Conservation (phyloP, 1,139 yeast species). For the Debaryomyces nepalensis region DNA sequence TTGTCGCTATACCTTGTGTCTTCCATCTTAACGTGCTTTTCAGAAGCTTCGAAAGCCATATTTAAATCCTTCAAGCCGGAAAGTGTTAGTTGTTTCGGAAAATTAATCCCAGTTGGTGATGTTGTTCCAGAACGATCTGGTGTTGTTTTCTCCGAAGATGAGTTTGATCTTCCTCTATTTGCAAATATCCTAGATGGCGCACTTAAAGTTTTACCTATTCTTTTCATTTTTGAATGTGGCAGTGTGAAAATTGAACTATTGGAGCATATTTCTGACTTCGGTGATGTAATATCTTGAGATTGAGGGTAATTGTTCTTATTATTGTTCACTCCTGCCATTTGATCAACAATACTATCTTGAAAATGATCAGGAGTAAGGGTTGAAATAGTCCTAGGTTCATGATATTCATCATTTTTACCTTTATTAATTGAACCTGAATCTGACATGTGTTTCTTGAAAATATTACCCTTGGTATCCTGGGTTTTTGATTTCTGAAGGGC, state of each 20-base stretch:
- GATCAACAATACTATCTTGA: conserved; percentile 18
- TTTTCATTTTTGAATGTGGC: conserved; percentile 24
- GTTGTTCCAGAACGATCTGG: conserved; percentile 5
- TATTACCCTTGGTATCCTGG: too few species aligned
- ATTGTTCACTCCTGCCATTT: conserved; percentile 14
- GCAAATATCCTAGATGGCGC: conserved; percentile 26
- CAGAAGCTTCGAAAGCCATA: conserved; percentile 40
- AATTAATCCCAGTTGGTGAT: conserved; percentile 19
- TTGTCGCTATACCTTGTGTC: conserved; percentile 28
- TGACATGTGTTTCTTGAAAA: neutral
- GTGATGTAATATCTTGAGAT: neutral
- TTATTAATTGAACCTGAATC: too few species aligned
- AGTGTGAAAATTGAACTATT: conserved; percentile 16
- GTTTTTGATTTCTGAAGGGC: conserved; percentile 6
- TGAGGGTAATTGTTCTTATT: neutral
- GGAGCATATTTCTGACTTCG: neutral
- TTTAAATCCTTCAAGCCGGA: conserved; percentile 36
- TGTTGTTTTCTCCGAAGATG: neutral
- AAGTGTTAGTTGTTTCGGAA: conserved; percentile 38
- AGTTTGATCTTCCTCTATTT: conserved; percentile 11
- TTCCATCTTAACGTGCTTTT: conserved; percentile 29
- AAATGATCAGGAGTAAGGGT: conserved; percentile 20
- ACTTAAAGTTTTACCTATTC: conserved; percentile 25
- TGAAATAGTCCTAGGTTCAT: conserved; percentile 20
- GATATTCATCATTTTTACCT: too few species aligned